Evolutionary conservation across 1,284 basidiomycete genomes (phyloP), one percentile per base, ranked within the genome.

Genomic region (Trametes pubescens): DNA sequence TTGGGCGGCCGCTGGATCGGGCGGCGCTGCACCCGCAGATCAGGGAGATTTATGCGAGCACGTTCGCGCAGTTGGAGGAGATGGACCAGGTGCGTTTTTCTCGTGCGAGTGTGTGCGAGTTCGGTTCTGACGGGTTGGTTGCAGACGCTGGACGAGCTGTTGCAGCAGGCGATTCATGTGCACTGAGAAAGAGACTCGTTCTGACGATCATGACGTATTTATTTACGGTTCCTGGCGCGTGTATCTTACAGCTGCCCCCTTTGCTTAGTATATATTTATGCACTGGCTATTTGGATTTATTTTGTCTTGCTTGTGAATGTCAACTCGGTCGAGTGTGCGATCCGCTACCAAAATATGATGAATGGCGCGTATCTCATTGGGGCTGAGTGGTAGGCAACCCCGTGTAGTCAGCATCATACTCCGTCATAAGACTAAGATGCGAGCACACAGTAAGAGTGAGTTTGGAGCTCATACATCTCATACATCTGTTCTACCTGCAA

Each of bases 21-120:
- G 83, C 87, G 29, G 76, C 80, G 47, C 75, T 96, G 55, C 92
- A 95, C 72, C 91, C 92, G 0, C 81, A 86, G 21, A 84, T 93
- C 38, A 82, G 86, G 71, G 87, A 90, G 52, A 84, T 93, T 57
- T 95, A 91, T 75, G 85, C 84, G 11, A 83, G 84, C 60, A 81
- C 88, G 14, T 89, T 92, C 74, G 89, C 86, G 72, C 87, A 91
- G 68, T 75, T 96, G 67, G 91, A 94, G 65, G 91, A 92, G 51
- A 84, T 94, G 79, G 92, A 94, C 74, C 85, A 87, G 83, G 91
- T 90, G 70, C 49, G 84, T 77, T 6, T 21, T 10, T 35, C 4
- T n/a, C 29, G 10, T 14, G 24, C 29, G 21, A 16, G 11, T 54
- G 22, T 14, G 13, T 18, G 9, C 1, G 4, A n/a, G n/a, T 13